Percentiles rank a stretch among this genome's conserved stretches.
Conservation (phyloP, 164 flowering plant genomes). For the Amborella trichopoda region DNA sequence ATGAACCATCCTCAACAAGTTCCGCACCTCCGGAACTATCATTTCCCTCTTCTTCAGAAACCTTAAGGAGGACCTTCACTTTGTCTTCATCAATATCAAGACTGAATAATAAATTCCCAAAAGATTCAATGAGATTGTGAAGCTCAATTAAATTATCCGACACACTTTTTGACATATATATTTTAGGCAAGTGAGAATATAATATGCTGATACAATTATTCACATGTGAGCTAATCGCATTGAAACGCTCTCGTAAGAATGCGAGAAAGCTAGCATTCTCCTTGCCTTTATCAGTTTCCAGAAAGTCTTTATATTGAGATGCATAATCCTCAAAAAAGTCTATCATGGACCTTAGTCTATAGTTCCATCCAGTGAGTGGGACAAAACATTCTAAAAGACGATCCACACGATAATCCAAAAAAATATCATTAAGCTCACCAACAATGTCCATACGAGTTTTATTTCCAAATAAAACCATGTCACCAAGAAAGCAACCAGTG, state of each 20-base stretch:
- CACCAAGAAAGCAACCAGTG: slow-evolving; percentile 38
- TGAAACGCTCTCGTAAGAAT: not conserved
- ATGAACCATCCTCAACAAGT: too few species aligned
- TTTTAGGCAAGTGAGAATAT: slow-evolving; percentile 30
- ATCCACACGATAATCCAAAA: slow-evolving; percentile 23
- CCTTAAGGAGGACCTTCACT: slow-evolving; percentile 25
- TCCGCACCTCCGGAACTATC: not conserved
- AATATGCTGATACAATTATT: slow-evolving; percentile 23
- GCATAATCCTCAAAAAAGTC: slow-evolving; percentile 38
- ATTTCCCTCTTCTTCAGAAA: not conserved
- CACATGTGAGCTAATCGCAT: slow-evolving; percentile 3
- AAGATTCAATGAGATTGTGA: slow-evolving; percentile 17
- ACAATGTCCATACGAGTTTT: slow-evolving; percentile 28
- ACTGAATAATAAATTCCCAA: slow-evolving; percentile 17
- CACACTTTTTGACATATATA: slow-evolving; percentile 11
- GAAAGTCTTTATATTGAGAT: slow-evolving; percentile 20
- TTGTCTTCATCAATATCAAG: slow-evolving; percentile 17
- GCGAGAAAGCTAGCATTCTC: not conserved
- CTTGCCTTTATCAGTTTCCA: too few species aligned
- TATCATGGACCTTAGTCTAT: slow-evolving; percentile 22
- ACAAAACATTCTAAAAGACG: slow-evolving; percentile 34
- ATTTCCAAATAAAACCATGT: slow-evolving; percentile 61
- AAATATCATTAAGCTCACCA: slow-evolving; percentile 34
- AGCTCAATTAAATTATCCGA: slow-evolving; percentile 15
- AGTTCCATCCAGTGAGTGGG: slow-evolving; percentile 30